Base-by-base conservation (phyloP, 441 rosid species). In the Breynia disticha region DNA sequence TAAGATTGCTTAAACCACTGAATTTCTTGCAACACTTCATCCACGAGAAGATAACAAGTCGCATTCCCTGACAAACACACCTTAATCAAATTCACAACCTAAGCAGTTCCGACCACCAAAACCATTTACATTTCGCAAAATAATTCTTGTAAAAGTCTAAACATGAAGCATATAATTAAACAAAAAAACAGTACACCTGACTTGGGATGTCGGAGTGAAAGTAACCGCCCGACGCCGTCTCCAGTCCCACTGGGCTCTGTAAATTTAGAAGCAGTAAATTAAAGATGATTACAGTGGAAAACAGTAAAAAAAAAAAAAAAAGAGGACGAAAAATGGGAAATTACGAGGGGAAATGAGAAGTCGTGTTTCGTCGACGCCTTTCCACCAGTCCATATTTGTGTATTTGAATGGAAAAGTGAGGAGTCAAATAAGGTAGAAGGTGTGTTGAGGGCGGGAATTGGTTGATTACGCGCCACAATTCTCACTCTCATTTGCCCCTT, bases 1-100 rank as follows among this genome's bases (percentile, higher is more conserved):
- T 81, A 76, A 6, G 83, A 60, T 62, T 77, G 90, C 79, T 90
- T 90, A 62, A 84, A 84, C 87, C 89, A 80, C 44, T 90, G 83
- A 65, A 90, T 69, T 57, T 90, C 97, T 24, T 79, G 94, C 54
- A 87, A 84, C 68, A 70, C 57, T 44, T 66, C 86, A 54, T 78
- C 54, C 16, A 12, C 51, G 12, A 81, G 62, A 35, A 87, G 76
- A 72, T 81, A 90, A 70, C 79, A 74, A 0, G 80, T 76, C 11
- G 59, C 52, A 37, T 60, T 64, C 50, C 85, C 95, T 86, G 77
- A 32, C 46, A 52, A 56, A 45, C 13, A 50, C 28, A 24, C 52
- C 13, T 28, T 28, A 38, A 12, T 7, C 19, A 35, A 21, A 16
- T 12, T 16, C 44, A 28, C 3, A 5, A 38, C 35, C 16, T 8